phyloP scores from a whole-genome alignment of 257 asterid species.

The Solanum paucissectum region DNA sequence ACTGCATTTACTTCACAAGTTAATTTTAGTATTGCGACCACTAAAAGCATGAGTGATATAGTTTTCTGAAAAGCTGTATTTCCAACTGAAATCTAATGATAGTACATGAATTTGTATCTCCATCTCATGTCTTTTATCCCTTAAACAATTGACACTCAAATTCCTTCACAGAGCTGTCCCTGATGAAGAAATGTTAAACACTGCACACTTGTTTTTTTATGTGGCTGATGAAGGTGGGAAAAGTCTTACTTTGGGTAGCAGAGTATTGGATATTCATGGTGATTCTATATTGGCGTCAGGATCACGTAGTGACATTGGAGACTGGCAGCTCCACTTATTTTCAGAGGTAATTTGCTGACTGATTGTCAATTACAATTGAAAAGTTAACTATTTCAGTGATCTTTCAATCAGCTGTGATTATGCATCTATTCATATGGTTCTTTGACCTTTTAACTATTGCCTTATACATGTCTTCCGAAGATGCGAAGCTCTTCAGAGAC shows the following conservation, averaged over 20 bases:
- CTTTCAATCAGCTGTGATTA: not conserved
- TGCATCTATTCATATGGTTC: not conserved
- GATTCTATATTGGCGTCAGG: constrained; percentile 56
- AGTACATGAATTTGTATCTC: not conserved
- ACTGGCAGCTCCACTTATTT: constrained; percentile 77
- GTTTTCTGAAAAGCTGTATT: not conserved
- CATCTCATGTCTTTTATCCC: not conserved
- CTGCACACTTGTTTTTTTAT: constrained; percentile 76
- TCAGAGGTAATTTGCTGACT: constrained; percentile 45
- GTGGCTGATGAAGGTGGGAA: constrained; percentile 83
- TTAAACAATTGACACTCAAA: constrained; percentile 1
- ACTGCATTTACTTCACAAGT: not conserved
- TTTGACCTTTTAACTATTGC: not conserved
- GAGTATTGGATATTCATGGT: constrained; percentile 28
- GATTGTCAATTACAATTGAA: not conserved
- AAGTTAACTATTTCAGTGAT: not conserved
- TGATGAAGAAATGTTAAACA: constrained; percentile 37
- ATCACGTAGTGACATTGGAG: constrained; percentile 60
- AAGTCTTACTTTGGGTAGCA: constrained; percentile 51
- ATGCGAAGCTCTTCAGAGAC: not conserved
- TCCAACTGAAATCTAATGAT: not conserved
- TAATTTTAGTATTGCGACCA: not conserved
- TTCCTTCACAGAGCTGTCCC: constrained; percentile 22
- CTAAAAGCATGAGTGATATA: not conserved
- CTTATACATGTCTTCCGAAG: no score